phyloP scores from a whole-genome alignment of 73 alveolate species.

The Paramecium biaurelia region DNA sequence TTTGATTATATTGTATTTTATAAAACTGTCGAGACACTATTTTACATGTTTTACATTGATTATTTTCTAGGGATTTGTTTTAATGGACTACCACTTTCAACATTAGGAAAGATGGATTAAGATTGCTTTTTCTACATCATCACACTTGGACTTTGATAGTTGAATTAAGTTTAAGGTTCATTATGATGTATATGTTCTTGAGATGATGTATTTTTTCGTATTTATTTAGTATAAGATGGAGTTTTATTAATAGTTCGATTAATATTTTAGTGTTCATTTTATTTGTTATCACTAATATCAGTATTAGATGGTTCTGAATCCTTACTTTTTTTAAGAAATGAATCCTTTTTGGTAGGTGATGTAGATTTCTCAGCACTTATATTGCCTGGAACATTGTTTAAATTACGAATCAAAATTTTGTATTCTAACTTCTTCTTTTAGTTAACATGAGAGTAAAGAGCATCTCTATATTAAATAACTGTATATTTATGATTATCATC shows the following conservation, averaged over 20 bases:
- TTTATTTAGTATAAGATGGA: neutral
- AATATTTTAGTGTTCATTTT: neutral
- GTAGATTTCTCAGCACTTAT: slow-evolving; percentile 40
- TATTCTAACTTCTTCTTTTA: slow-evolving; percentile 22
- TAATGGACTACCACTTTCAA: neutral
- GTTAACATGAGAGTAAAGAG: neutral
- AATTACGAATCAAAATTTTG: neutral
- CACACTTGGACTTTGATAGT: neutral
- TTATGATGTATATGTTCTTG: neutral
- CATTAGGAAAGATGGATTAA: neutral
- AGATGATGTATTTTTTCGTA: neutral
- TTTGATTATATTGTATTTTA: neutral
- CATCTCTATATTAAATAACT: neutral
- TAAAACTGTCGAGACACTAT: neutral
- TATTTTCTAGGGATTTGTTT: neutral
- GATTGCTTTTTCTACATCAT: neutral
- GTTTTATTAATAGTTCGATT: neutral
- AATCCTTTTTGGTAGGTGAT: slow-evolving; percentile 32
- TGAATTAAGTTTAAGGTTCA: neutral
- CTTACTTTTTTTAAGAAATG: neutral
- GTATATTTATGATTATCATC: slow-evolving; percentile 29
- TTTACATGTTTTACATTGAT: neutral
- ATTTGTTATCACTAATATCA: slow-evolving; percentile 32
- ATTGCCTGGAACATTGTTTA: neutral
- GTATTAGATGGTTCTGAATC: slow-evolving; percentile 49